These are phyloP conservation scores for Tolypocladium cylindrosporum DNA, from an alignment of 2,329 filamentous ascomycete species.

Conservation along the genomic window DNA sequence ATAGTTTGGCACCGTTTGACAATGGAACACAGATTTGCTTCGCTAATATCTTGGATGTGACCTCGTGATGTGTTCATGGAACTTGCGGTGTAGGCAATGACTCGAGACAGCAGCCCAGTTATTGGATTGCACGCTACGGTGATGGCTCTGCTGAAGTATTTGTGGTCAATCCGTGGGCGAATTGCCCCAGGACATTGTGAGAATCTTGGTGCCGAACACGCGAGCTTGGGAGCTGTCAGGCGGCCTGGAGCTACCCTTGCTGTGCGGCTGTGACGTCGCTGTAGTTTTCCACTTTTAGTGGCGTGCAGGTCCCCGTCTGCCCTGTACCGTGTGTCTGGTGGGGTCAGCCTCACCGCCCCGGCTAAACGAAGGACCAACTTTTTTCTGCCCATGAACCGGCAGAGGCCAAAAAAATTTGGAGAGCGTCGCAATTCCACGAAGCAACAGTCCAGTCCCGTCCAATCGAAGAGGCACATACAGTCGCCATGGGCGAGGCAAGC, in stretches of 20 bases:
- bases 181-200: not conserved
- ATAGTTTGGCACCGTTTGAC: slow-evolving; percentile 13
- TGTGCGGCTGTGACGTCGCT: not conserved
- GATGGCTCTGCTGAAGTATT: not conserved
- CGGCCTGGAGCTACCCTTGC: not conserved
- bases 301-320: not conserved
- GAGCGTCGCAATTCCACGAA: slow-evolving; percentile 10
- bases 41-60: not conserved
- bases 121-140: not conserved
- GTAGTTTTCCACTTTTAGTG: not conserved
- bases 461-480: not conserved
- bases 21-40: slow-evolving; percentile 16
- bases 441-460: not conserved
- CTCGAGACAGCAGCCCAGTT: not conserved
- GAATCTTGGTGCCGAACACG: not conserved
- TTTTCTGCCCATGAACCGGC: slow-evolving; percentile 11
- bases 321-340: slow-evolving; percentile 3
- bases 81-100: not conserved
- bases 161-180: not conserved
- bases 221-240: not conserved
- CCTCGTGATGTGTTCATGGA: not conserved
- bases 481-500: slow-evolving; percentile 26
- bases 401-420: slow-evolving; percentile 17
- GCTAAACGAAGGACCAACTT: slow-evolving; percentile 13
- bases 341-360: slow-evolving; percentile 13